These are phyloP conservation scores for Melanomma pulvis-pyrius DNA, from an alignment of 495 filamentous ascomycete species.

Conservation along the genomic window DNA sequence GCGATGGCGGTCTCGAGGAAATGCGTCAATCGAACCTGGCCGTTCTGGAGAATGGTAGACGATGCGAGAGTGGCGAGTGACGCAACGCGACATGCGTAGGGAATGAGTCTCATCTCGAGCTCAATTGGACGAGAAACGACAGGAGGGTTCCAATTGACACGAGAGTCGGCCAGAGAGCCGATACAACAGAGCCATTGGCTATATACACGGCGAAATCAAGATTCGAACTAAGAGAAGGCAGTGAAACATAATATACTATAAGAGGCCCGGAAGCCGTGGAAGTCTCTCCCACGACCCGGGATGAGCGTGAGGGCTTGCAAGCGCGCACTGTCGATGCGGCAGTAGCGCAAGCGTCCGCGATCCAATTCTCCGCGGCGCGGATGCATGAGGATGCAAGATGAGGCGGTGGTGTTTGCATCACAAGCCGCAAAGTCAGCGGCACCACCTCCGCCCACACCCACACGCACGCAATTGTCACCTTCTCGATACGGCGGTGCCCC, in stretches of 20 bases:
- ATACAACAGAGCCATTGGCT: not conserved
- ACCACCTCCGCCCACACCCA: not conserved
- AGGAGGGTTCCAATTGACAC: not conserved
- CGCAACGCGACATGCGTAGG: not conserved
- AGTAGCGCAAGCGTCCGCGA: too few relatives aligned
- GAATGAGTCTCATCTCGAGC: conserved; percentile 22
- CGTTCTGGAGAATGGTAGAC: conserved; percentile 64
- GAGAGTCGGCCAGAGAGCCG: too few relatives aligned
- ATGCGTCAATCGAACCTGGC: conserved; percentile 51
- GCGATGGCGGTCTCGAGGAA: conserved; percentile 55
- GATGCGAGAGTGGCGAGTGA: conserved; percentile 16
- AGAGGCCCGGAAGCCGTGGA: not conserved
- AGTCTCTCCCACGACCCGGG: not conserved
- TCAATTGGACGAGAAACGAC: not conserved
- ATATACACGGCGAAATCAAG: not conserved
- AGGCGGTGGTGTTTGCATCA: not conserved
- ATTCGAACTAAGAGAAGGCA: not conserved
- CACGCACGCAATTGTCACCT: conserved; percentile 14
- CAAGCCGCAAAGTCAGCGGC: not conserved
- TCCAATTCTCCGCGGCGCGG: too few relatives aligned
- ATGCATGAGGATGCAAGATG: too few relatives aligned
- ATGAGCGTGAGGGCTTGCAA: not conserved
- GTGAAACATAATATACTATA: conserved; percentile 8
- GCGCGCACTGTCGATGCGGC: too few relatives aligned
- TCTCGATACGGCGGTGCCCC: conserved; percentile 18